These are phyloP conservation scores for Aspergillus transmontanensis DNA, from an alignment of 2,329 filamentous ascomycete genomes.

Conservation along the genomic window DNA sequence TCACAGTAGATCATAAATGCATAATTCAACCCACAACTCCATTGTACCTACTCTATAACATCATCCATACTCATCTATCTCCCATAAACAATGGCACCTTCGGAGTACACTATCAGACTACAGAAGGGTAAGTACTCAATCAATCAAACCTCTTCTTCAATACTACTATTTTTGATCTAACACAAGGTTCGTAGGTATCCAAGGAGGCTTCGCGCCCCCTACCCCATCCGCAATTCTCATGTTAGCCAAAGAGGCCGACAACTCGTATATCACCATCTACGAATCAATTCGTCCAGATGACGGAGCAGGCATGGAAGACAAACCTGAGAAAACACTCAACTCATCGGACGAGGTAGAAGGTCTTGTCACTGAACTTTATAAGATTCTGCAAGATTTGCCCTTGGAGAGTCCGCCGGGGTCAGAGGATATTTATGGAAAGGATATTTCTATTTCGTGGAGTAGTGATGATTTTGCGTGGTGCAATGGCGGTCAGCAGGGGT, in stretches of 20 bases:
- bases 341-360: background rate
- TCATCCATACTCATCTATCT: too few species aligned
- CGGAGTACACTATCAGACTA: background rate
- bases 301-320: background rate
- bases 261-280: background rate
- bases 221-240: background rate
- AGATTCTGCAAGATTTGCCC: background rate
- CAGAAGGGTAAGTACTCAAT: background rate
- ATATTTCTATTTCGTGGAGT: background rate
- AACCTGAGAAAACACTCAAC: background rate
- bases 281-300: background rate
- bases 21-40: too few species aligned
- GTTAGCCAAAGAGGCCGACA: background rate
- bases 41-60: too few species aligned
- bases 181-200: background rate
- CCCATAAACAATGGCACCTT: background rate
- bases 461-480: background rate
- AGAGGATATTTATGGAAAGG: background rate
- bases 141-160: background rate
- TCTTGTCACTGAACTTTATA: background rate
- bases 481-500: background rate
- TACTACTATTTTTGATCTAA: background rate
- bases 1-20: too few species aligned
- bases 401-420: background rate
- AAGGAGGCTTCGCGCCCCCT: background rate